Percentiles rank a stretch among this genome's conserved stretches.
Evolutionary conservation across 805 yeast genomes (phyloP).

Genomic region (Clavispora carvajalis): DNA sequence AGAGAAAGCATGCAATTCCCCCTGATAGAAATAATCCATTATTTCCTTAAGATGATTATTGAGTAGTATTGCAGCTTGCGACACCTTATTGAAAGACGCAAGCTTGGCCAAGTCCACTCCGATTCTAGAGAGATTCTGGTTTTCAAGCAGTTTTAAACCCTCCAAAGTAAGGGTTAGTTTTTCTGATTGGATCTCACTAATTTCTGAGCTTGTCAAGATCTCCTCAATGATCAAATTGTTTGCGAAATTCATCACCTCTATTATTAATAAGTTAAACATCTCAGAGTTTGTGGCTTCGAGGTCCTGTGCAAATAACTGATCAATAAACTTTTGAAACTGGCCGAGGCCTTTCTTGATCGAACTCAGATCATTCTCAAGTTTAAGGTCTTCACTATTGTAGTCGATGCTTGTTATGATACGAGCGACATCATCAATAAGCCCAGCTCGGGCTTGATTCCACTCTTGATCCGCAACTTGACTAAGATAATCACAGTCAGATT

Average conservation of each 20-base stretch:
- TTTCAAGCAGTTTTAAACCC: slow-evolving; percentile 6
- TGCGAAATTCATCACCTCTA: slow-evolving; percentile 23
- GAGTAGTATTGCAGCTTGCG: slow-evolving; percentile 28
- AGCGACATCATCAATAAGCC: slow-evolving; percentile 16
- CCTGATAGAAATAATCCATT: slow-evolving; percentile 46
- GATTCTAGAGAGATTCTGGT: slow-evolving; percentile 5
- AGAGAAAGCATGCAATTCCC: slow-evolving; percentile 44
- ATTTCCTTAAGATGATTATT: slow-evolving; percentile 41
- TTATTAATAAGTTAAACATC: slow-evolving; percentile 23
- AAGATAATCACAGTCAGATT: slow-evolving; percentile 11
- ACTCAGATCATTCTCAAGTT: slow-evolving; percentile 9
- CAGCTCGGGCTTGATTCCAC: slow-evolving; percentile 18
- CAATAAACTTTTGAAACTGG: slow-evolving; percentile 16
- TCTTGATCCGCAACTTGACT: slow-evolving; percentile 12
- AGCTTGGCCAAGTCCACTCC: slow-evolving; percentile 7
- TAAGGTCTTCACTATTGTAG: slow-evolving; percentile 12
- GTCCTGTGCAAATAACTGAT: slow-evolving; percentile 12
- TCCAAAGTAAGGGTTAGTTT: slow-evolving; percentile 25
- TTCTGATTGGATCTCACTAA: slow-evolving; percentile 31
- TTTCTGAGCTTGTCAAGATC: slow-evolving; percentile 24
- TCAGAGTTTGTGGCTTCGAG: slow-evolving; percentile 22
- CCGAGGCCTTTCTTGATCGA: slow-evolving; percentile 17
- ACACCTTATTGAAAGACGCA: slow-evolving; percentile 15
- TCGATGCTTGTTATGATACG: slow-evolving; percentile 12
- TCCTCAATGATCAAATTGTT: slow-evolving; percentile 24